Base-by-base conservation (phyloP, 2,329 filamentous ascomycete genomes). In the Ophiocordyceps sinensis region DNA sequence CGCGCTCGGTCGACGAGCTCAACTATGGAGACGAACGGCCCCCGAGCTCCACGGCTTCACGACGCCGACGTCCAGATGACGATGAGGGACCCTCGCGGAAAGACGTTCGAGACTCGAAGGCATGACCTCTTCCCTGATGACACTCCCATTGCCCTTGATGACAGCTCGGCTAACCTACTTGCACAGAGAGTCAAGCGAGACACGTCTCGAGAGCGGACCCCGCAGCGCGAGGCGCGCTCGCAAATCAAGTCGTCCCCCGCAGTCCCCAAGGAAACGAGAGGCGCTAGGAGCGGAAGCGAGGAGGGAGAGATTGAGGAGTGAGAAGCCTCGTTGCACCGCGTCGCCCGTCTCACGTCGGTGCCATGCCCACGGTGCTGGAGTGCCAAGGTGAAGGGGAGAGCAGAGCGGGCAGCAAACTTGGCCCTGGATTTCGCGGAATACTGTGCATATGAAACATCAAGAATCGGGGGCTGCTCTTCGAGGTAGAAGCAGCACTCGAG, bases 231-330 rank as follows among this genome's bases (percentile, higher is more conserved):
- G 54, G 59, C 56, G 48, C 67, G 66, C 55, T 66, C 68, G 54
- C 73, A 70, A 57, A 71, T 70, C 58, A 79, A 69, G 60, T 73
- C 73, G 39, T 72, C 74, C 35, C 66, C 67, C 23, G 45, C 48
- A 21, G 40, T 44, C 12, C 34, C 52, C 31, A 66, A 66, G 53
- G 78, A 83, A 19, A 35, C 19, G 3, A 28, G 36, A 41, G 44
- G 42, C 48, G 68, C 77, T 40, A 67, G 70, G 38, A 74, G 70
- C 44, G 91, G 91, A 41, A 95, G 88, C 55, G 91, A 98, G 64
- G 91, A 98, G 63, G 91, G 91, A 40, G 91, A 98, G 66, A 96
- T 98, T 52, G 91, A 96, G 68, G 75, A 78, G 51, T 77, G 65
- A 55, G 41, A 23, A 3, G 29, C 23, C 5, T 26, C 23, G 19